Percentiles rank a stretch among this genome's conserved stretches.
phyloP scores from a whole-genome alignment of 1,284 basidiomycete species.

The Xerocomus nothofagi region DNA sequence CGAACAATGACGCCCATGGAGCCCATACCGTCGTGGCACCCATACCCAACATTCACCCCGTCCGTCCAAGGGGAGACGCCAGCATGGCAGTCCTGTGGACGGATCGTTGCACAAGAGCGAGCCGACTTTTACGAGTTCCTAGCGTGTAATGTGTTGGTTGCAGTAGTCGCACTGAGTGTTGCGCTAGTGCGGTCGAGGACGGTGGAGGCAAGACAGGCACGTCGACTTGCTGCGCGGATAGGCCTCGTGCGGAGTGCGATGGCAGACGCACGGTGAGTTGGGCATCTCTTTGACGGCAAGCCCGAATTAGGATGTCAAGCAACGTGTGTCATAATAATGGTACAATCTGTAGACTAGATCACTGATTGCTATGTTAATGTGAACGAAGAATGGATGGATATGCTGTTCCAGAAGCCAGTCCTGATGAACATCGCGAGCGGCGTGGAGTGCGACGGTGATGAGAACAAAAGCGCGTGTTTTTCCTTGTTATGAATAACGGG shows the following conservation, averaged over 20 bases:
- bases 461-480: slow-evolving; percentile 1
- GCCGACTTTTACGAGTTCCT: slow-evolving; percentile 88
- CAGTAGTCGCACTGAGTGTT: slow-evolving; percentile 60
- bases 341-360: slow-evolving; percentile 8
- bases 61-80: slow-evolving; percentile 61
- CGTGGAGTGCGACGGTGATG: slow-evolving; percentile 13
- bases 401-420: background rate
- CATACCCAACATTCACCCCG: slow-evolving; percentile 18
- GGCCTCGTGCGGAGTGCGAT: slow-evolving; percentile 44
- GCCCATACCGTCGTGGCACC: slow-evolving; percentile 18
- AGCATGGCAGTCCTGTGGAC: slow-evolving; percentile 89
- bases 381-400: background rate
- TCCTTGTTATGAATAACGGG: background rate
- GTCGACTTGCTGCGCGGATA: slow-evolving; percentile 82
- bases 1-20: slow-evolving; percentile 19
- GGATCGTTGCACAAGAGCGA: slow-evolving; percentile 73
- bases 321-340: too few species aligned
- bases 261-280: slow-evolving; percentile 12
- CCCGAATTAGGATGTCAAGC: background rate
- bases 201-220: slow-evolving; percentile 70
- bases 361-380: background rate
- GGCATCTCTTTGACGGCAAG: background rate
- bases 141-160: slow-evolving; percentile 76
- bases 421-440: background rate
- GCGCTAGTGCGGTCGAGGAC: slow-evolving; percentile 68